phyloP scores from a whole-genome alignment of 805 yeast genomes.

The Lipomyces yamadae region DNA sequence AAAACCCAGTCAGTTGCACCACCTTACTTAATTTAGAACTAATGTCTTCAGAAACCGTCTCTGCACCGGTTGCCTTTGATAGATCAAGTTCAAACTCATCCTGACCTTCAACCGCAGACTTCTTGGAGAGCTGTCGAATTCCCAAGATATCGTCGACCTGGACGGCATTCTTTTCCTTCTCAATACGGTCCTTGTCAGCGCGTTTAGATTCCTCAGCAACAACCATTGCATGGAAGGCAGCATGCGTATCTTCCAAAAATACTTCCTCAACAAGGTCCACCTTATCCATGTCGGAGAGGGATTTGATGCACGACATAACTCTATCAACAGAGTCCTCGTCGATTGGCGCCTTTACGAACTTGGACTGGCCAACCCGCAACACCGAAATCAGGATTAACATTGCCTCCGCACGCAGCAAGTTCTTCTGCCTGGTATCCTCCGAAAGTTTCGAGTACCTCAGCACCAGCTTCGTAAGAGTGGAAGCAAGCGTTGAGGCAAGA shows the following conservation, averaged over 20 bases:
- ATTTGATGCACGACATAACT: slow-evolving; percentile 81
- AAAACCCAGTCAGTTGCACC: slow-evolving; percentile 94
- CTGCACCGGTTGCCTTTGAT: slow-evolving; percentile 56
- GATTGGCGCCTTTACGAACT: slow-evolving; percentile 69
- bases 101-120: slow-evolving; percentile 46
- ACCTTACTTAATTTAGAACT: slow-evolving; percentile 84
- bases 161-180: slow-evolving; percentile 65
- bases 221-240: slow-evolving; percentile 77
- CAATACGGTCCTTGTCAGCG: slow-evolving; percentile 56
- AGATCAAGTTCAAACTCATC: slow-evolving; percentile 65
- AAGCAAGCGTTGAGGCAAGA: slow-evolving; percentile 83
- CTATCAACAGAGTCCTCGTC: slow-evolving; percentile 98
- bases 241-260: slow-evolving; percentile 84
- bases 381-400: slow-evolving; percentile 89
- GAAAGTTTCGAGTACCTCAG: slow-evolving; percentile 70
- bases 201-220: slow-evolving; percentile 62
- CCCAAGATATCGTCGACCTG: slow-evolving; percentile 77
- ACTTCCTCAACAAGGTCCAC: slow-evolving; percentile 59
- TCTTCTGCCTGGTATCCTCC: slow-evolving; percentile 57
- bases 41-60: slow-evolving; percentile 53
- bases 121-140: slow-evolving; percentile 75
- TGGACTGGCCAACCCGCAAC: slow-evolving; percentile 81
- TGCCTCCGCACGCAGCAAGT: slow-evolving; percentile 94
- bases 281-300: slow-evolving; percentile 66
- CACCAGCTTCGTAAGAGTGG: slow-evolving; percentile 86